A percentile compares a stretch with the other conserved stretches of the same genome.
phyloP scores from a whole-genome alignment of 495 filamentous ascomycete species.

The Rhizodiscina lignyota region DNA sequence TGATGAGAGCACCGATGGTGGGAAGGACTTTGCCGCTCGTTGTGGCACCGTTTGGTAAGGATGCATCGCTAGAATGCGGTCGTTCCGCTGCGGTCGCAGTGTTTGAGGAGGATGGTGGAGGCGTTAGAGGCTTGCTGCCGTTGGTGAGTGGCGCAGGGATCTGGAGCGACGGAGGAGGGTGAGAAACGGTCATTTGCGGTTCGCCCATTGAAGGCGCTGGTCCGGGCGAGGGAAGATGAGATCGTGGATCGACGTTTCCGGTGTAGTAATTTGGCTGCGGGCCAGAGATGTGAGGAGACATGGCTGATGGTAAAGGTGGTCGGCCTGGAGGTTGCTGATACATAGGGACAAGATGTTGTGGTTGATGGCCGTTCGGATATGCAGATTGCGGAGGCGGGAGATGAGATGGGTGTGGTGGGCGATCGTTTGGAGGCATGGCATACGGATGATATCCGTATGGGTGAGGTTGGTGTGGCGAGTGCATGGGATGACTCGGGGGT shows the following conservation, averaged over 20 bases:
- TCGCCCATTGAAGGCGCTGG: too few species aligned
- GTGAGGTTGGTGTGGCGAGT: not conserved
- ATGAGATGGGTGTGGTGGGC: not conserved
- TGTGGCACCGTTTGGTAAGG: not conserved
- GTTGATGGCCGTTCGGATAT: not conserved
- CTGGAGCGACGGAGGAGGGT: too few species aligned
- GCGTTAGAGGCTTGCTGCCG: not conserved
- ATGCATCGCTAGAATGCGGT: not conserved
- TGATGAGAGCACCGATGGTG: not conserved
- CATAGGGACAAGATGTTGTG: not conserved
- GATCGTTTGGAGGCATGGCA: too few species aligned
- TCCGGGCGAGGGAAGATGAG: not conserved
- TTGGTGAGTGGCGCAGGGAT: not conserved
- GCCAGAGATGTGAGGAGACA: not conserved
- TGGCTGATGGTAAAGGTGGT: not conserved
- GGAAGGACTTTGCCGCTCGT: not conserved
- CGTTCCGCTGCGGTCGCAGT: not conserved
- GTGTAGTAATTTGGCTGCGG: too few species aligned
- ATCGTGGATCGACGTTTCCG: not conserved
- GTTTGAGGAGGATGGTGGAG: not conserved
- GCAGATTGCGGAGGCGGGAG: not conserved
- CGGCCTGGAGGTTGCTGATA: not conserved
- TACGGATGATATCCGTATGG: not conserved
- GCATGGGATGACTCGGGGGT: not conserved
- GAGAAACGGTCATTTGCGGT: too few species aligned